Evolutionary conservation across 2,329 filamentous ascomycete genomes (phyloP), one percentile per base, ranked within the genome.

Genomic region (Aspergillus floridensis): DNA sequence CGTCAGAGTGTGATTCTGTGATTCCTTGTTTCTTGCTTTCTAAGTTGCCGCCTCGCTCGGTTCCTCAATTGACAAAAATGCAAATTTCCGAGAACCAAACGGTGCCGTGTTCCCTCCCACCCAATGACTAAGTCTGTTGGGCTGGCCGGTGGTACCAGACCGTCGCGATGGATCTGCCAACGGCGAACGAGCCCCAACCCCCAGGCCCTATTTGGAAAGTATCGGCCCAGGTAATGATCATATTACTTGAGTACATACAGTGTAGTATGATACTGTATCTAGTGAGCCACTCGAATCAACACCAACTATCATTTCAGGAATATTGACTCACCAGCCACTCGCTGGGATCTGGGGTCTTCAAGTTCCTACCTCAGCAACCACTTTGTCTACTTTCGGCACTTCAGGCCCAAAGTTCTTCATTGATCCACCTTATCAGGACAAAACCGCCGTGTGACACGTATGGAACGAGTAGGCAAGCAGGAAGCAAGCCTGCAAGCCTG

Each of bases 131-230:
- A 19, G 38, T 44, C 38, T 44, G 16, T 19, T 44, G 14, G 14
- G 11, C 32, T 16, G 5, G 38, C 38, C 5, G 16, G 38, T 58
- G 62, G 58, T 65, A 41, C 57, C 59, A 53, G 56, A 50, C 59
- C 55, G 62, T 52, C 56, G 55, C 53, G 58, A 65, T 64, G 65
- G 64, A 66, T 67, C 63, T 65, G 64, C 62, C 60, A 65, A 67
- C 63, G 64, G 61, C 63, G 63, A 62, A 66, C 62, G 60, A 64
- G 62, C 63, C 57, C 64, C 65, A 66, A 60, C 16, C 4, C 32
- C 14, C 32, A 35, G 14, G 52, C 64, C 63, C 57, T 10, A 52
- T 61, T 59, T 31, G 63, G 66, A 54, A 67, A 55, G 63, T 63
- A 66, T 66, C 60, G 63, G 41, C 64, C 57, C 46, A 57, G 53